phyloP scores from a whole-genome alignment of 768 basidiomycete species.

The Leucosporidium scottii region DNA sequence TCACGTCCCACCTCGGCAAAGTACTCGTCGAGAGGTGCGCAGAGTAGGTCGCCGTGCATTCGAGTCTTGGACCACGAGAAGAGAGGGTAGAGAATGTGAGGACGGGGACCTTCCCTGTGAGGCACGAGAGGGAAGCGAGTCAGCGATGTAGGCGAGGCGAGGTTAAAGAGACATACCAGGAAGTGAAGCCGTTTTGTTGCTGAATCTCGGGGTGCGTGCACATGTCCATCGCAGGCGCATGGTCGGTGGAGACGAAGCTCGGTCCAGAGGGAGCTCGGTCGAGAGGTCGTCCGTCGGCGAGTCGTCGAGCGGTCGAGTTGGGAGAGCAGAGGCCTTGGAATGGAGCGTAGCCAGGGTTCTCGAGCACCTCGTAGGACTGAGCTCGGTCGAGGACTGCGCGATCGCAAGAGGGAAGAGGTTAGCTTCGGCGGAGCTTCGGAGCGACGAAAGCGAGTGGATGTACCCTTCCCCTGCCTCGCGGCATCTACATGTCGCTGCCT shows the following conservation, averaged over 20 bases:
- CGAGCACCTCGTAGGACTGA: constrained; percentile 21
- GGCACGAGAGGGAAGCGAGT: background rate
- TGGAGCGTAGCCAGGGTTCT: constrained; percentile 34
- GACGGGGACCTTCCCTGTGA: constrained; percentile 37
- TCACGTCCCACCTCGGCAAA: constrained; percentile 68
- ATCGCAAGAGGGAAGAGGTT: constrained; percentile 1
- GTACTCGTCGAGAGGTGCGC: constrained; percentile 94
- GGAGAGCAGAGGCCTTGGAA: constrained; percentile 33
- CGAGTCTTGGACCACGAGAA: constrained; percentile 81
- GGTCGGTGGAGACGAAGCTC: constrained; percentile 30
- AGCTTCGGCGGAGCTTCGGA: background rate
- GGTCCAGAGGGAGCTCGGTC: constrained; percentile 37
- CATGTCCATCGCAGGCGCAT: constrained; percentile 40
- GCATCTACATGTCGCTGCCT: constrained; percentile 14
- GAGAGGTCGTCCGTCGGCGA: constrained; percentile 32
- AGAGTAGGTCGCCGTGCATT: constrained; percentile 81
- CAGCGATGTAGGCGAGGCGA: background rate
- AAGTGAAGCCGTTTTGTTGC: constrained; percentile 27
- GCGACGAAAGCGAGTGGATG: background rate
- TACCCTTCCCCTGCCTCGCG: background rate
- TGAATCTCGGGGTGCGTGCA: constrained; percentile 43
- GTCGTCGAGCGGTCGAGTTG: constrained; percentile 31
- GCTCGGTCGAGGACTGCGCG: constrained; percentile 7
- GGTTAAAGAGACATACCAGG: constrained; percentile 4
- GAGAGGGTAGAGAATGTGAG: constrained; percentile 44